These are phyloP conservation scores for Tulasnella sp. DNA, from an alignment of 768 basidiomycete genomes.

Conservation along the genomic window DNA sequence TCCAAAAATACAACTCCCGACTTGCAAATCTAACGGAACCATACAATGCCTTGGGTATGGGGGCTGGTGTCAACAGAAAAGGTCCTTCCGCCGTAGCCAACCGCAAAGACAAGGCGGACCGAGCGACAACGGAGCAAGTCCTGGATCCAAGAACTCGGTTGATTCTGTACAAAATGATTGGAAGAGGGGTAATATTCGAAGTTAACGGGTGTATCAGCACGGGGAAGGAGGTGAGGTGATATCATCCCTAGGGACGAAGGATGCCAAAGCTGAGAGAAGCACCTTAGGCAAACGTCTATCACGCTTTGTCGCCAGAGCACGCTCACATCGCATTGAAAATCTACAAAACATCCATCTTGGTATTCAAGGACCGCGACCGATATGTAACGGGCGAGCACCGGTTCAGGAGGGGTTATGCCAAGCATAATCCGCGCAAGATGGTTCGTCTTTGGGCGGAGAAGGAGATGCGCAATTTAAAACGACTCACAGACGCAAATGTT, in stretches of 20 bases:
- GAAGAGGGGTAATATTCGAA: conserved; percentile 81
- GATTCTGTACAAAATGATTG: conserved; percentile 96
- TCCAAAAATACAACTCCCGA: conserved; percentile 76
- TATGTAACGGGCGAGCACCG: conserved; percentile 96
- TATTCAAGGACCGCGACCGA: conserved; percentile 96
- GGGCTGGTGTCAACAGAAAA: conserved; percentile 76
- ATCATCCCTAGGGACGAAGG: background rate
- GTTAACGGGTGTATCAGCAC: conserved; percentile 97
- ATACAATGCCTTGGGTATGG: conserved; percentile 57
- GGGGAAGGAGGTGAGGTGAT: conserved; percentile 82
- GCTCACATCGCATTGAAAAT: conserved; percentile 90
- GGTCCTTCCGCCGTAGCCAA: conserved; percentile 87
- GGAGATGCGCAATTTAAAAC: conserved; percentile 93
- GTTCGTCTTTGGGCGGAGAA: conserved; percentile 99
- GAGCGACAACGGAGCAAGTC: conserved; percentile 96
- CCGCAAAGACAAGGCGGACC: conserved; percentile 92
- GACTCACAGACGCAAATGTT: conserved; percentile 81
- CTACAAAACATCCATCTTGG: conserved; percentile 96
- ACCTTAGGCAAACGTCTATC: conserved; percentile 91
- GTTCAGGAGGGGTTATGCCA: conserved; percentile 87
- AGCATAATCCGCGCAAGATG: conserved; percentile 96
- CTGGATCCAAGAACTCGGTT: conserved; percentile 93
- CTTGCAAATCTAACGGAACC: conserved; percentile 76
- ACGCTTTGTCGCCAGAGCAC: conserved; percentile 63
- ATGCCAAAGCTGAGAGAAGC: background rate